Evolutionary conservation across 257 asterid genomes (phyloP).

Genomic region (Penstemon eatonii): DNA sequence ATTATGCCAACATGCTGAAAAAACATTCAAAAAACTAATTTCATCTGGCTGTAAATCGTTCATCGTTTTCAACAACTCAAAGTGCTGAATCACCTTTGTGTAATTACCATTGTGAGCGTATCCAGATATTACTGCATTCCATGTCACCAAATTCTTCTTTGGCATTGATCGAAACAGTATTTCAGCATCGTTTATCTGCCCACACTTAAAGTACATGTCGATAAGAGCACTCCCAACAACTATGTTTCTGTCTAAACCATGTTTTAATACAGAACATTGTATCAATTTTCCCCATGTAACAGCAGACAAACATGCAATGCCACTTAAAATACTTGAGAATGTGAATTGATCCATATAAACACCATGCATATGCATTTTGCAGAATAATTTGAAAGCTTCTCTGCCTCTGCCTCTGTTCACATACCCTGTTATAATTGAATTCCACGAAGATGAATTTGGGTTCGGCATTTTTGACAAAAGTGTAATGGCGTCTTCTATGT

Average conservation of each 20-base stretch:
- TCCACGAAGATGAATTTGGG: slow-evolving; percentile 90
- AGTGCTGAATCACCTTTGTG: slow-evolving; percentile 48
- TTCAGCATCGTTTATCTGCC: slow-evolving; percentile 50
- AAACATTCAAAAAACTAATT: slow-evolving; percentile 63
- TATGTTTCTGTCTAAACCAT: slow-evolving; percentile 35
- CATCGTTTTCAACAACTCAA: slow-evolving; percentile 44
- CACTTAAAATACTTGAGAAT: slow-evolving; percentile 69
- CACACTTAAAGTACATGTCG: slow-evolving; percentile 88
- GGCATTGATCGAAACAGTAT: slow-evolving; percentile 44
- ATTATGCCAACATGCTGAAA: slow-evolving; percentile 70
- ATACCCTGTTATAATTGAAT: slow-evolving; percentile 72
- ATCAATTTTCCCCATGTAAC: slow-evolving; percentile 49
- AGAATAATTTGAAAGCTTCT: slow-evolving; percentile 55
- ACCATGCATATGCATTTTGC: slow-evolving; percentile 54
- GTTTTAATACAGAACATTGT: neutral
- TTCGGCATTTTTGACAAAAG: slow-evolving; percentile 45
- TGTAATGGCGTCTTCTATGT: slow-evolving; percentile 56
- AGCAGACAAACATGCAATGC: slow-evolving; percentile 55
- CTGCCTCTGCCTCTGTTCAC: slow-evolving; percentile 51
- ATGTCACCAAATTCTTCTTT: slow-evolving; percentile 63
- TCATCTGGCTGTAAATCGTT: slow-evolving; percentile 53
- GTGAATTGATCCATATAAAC: slow-evolving; percentile 70
- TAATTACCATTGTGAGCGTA: slow-evolving; percentile 59
- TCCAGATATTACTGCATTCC: slow-evolving; percentile 82
- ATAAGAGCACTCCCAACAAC: slow-evolving; percentile 80